phyloP scores from a whole-genome alignment of 169 alveolate species.

The Babesia ovata region DNA sequence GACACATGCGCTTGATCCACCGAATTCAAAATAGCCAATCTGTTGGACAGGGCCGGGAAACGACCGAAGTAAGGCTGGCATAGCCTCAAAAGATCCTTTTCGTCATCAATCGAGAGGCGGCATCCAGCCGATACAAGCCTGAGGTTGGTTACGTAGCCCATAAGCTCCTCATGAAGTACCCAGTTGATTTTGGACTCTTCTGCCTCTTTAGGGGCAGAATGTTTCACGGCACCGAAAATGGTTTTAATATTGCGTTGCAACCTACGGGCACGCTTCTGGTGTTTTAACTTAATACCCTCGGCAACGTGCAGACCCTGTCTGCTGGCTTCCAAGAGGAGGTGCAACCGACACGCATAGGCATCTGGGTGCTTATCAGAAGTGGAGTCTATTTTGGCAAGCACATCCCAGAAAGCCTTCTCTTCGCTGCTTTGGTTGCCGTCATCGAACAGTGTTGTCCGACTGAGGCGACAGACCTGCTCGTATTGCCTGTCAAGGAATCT shows the following conservation, averaged over 20 bases:
- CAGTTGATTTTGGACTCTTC: slow-evolving; percentile 43
- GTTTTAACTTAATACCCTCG: slow-evolving; percentile 53
- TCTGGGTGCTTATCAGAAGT: slow-evolving; percentile 60
- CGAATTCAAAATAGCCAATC: slow-evolving; percentile 54
- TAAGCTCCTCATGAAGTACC: slow-evolving; percentile 54
- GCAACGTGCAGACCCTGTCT: slow-evolving; percentile 60
- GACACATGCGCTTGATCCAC: slow-evolving; percentile 18
- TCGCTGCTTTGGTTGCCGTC: slow-evolving; percentile 47
- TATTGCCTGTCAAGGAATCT: slow-evolving; percentile 69
- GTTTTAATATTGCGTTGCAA: slow-evolving; percentile 7
- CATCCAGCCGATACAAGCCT: slow-evolving; percentile 74
- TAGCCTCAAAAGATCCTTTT: slow-evolving; percentile 63
- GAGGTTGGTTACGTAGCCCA: slow-evolving; percentile 44
- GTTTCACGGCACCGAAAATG: slow-evolving; percentile 23
- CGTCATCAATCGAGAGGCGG: slow-evolving; percentile 70
- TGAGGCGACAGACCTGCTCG: slow-evolving; percentile 69
- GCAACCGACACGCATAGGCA: slow-evolving; percentile 68
- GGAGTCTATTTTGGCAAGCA: slow-evolving; percentile 49
- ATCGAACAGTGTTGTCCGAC: slow-evolving; percentile 48
- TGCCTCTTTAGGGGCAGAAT: slow-evolving; percentile 4
- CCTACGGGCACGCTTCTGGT: slow-evolving; percentile 9
- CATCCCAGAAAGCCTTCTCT: slow-evolving; percentile 59
- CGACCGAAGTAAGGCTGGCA: slow-evolving; percentile 70
- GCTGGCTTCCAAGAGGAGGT: slow-evolving; percentile 61
- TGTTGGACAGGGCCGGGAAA: slow-evolving; percentile 62